phyloP scores from a whole-genome alignment of 805 yeast genomes.

The Kluyveromyces siamensis region DNA sequence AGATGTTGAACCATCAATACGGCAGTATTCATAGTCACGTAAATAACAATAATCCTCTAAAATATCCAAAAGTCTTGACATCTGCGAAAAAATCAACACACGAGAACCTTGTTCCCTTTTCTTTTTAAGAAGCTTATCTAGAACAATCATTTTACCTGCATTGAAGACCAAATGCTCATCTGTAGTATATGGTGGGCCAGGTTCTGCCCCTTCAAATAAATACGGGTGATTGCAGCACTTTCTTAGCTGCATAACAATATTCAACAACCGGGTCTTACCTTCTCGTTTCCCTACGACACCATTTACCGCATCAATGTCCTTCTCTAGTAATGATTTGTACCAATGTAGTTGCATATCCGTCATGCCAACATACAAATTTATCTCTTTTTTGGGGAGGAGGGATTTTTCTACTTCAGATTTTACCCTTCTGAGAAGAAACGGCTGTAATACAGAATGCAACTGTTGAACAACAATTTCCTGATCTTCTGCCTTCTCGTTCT shows the following conservation, averaged over 20 bases:
- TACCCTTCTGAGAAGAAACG: constrained; percentile 81
- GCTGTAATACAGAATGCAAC: constrained; percentile 78
- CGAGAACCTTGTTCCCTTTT: constrained; percentile 73
- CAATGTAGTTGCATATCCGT: constrained; percentile 89
- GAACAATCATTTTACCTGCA: constrained; percentile 82
- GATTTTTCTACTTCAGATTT: constrained; percentile 91
- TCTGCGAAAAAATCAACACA: constrained; percentile 86
- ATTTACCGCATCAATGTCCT: constrained; percentile 92
- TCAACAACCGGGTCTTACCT: constrained; percentile 80
- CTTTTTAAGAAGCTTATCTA: constrained; percentile 73
- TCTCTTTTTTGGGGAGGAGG: constrained; percentile 80
- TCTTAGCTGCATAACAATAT: constrained; percentile 93
- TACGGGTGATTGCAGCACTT: constrained; percentile 98
- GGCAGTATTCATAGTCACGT: constrained; percentile 75
- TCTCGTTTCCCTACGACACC: constrained; percentile 94
- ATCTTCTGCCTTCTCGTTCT: constrained; percentile 38
- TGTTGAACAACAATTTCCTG: constrained; percentile 84
- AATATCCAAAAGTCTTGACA: constrained; percentile 84
- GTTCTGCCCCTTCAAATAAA: constrained; percentile 97
- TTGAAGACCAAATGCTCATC: constrained; percentile 90
- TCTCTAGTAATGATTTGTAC: constrained; percentile 83
- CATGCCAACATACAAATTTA: constrained; percentile 88
- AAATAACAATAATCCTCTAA: constrained; percentile 86
- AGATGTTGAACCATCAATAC: constrained; percentile 89
- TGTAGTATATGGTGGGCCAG: constrained; percentile 95